A percentile compares a stretch with the other conserved stretches of the same genome.
Evolutionary conservation across 1,139 yeast genomes (phyloP).

Genomic region (Spathaspora sp.): DNA sequence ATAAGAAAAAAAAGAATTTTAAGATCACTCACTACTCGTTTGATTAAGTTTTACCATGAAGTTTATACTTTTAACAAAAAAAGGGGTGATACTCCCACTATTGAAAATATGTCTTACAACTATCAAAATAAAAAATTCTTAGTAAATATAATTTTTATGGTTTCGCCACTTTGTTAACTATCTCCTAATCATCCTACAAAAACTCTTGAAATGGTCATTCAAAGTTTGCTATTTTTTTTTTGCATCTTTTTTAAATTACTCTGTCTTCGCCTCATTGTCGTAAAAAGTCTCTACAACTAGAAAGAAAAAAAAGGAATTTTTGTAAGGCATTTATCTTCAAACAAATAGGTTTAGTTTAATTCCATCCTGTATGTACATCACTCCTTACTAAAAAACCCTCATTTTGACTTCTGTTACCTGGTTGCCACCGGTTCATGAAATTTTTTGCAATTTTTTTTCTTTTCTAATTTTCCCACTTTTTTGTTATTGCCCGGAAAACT

Average conservation of each 20-base stretch:
- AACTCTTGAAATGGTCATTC: not conserved
- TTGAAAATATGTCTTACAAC: too few species aligned
- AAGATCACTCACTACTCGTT: not conserved
- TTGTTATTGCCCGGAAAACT: not conserved
- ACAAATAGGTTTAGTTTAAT: not conserved
- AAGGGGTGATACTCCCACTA: not conserved
- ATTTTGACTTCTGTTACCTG: not conserved
- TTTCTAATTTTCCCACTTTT: not conserved
- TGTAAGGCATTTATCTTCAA: not conserved
- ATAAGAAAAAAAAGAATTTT: not conserved
- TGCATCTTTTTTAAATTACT: not conserved
- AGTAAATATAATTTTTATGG: not conserved
- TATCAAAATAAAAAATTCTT: too few species aligned
- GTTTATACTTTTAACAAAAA: not conserved
- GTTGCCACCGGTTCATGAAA: not conserved
- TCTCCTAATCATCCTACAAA: not conserved
- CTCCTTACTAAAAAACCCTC: too few species aligned
- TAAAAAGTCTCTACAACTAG: not conserved
- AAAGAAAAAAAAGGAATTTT: not conserved
- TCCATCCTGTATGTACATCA: not conserved
- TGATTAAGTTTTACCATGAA: not conserved
- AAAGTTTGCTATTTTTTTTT: not conserved
- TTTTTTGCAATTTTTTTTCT: not conserved
- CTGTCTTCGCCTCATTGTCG: not conserved
- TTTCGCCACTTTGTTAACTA: not conserved